phyloP scores from a whole-genome alignment of 768 basidiomycete species.

The Vishniacozyma victoriae region DNA sequence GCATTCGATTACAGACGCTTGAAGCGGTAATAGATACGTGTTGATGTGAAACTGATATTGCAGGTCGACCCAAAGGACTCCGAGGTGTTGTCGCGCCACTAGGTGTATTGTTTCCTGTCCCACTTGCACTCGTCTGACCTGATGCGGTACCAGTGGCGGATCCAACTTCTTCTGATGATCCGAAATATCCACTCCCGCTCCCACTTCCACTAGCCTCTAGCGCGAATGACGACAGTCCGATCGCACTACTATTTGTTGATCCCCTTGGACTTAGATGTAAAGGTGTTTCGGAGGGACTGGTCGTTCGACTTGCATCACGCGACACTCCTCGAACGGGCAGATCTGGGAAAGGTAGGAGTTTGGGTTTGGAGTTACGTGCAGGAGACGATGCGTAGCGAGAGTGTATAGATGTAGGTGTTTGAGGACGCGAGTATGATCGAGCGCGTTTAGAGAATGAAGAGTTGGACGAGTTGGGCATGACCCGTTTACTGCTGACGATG shows the following conservation, averaged over 20 bases:
- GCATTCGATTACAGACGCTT: too few relatives aligned
- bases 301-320: conserved; percentile 13
- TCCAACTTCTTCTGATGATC: too few relatives aligned
- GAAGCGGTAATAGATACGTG: too few relatives aligned
- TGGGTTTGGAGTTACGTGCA: conserved; percentile 18
- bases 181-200: conserved; percentile 1
- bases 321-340: conserved; percentile 17
- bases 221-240: conserved; percentile 2
- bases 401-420: background rate
- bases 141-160: background rate
- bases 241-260: conserved; percentile 8
- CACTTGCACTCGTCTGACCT: background rate
- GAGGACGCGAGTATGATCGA: background rate
- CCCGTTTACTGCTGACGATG: background rate
- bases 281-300: conserved; percentile 7
- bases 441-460: background rate
- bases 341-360: conserved; percentile 37
- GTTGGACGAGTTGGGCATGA: background rate
- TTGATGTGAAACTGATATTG: too few relatives aligned
- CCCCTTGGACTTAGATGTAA: conserved; percentile 8
- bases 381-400: background rate
- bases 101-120: background rate
- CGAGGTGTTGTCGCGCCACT: too few relatives aligned
- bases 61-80: background rate
- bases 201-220: background rate